Evolutionary conservation across 2,329 filamentous ascomycete species (phyloP), one percentile per base, ranked within the genome.

Genomic region (Hypoxylon rubiginosum): DNA sequence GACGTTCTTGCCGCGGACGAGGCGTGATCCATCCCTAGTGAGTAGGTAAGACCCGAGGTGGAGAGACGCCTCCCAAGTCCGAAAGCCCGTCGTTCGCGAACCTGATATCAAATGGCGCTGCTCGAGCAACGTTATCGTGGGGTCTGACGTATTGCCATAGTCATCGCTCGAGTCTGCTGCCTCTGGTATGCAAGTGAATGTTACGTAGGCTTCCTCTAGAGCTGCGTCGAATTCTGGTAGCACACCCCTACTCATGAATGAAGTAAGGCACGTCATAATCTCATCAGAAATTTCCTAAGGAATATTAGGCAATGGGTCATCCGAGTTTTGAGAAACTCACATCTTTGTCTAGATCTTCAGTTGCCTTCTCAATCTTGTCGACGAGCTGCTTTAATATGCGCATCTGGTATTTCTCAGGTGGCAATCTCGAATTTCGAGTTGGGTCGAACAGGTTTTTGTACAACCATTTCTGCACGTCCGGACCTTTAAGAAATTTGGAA

Each of bases 21-120:
- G 72, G 1, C 74, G 66, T 45, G 76, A 78, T n/a, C 86, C 86
- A 10, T 73, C 51, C 4, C 78, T 72, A 4, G 76, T 82, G 13
- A 83, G 77, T 2, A 92, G 81, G 73, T 87, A 91, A 2, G 85
- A 83, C 9, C 84, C 89, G 1, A 92, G 83, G 70, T 90, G 86
- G 3, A 92, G 79, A 6, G 89, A 87, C 4, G 88, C 90, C 77
- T 91, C 90, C 90, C 90, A 92, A 2, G 90, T 92, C 39, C 90
- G 84, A 52, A 89, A 86, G 0, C 90, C 90, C 0, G 90, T 91
- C 1, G 86, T 90, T 9, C 86, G 85, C 5, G 85, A 86, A 4
- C 86, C 84, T 11, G 82, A 84, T 52, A 88, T 81, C 19, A 88
- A 73, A 74, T 85, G 79, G 73, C 86, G 78, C 77, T 82, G 77